These are phyloP conservation scores for Zygosaccharomyces pseudorouxii DNA, from an alignment of 805 yeast species.

Conservation along the genomic window DNA sequence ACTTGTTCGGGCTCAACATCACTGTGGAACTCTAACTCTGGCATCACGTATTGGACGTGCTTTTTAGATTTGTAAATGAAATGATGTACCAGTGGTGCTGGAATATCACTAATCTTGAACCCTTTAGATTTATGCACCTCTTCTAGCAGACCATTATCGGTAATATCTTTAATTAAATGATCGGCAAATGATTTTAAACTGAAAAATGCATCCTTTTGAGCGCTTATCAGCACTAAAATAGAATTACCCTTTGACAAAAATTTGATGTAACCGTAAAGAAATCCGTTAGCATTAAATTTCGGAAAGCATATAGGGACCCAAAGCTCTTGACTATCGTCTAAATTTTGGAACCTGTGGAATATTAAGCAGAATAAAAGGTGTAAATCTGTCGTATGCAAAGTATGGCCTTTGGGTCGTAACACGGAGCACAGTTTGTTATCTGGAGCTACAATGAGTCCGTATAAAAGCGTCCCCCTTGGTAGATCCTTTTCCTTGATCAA, in stretches of 20 bases:
- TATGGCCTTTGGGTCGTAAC: constrained; percentile 72
- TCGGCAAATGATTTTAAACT: constrained; percentile 61
- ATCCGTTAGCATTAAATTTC: constrained; percentile 82
- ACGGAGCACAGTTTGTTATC: constrained; percentile 62
- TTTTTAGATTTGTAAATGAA: constrained; percentile 72
- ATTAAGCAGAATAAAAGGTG: constrained; percentile 70
- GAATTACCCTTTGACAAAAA: constrained; percentile 42
- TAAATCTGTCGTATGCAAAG: constrained; percentile 75
- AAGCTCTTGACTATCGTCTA: constrained; percentile 55
- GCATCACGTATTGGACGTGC: constrained; percentile 48
- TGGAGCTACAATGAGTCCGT: constrained; percentile 66
- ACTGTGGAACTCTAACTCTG: constrained; percentile 21
- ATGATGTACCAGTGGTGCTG: constrained; percentile 61
- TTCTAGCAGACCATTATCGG: constrained; percentile 35
- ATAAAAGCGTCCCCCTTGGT: constrained; percentile 54
- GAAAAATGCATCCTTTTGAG: constrained; percentile 72
- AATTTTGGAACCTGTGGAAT: constrained; percentile 39
- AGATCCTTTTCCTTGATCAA: constrained; percentile 23
- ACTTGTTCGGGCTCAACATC: constrained; percentile 12
- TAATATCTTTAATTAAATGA: constrained; percentile 44
- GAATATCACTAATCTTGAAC: constrained; percentile 46
- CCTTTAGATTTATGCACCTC: constrained; percentile 36
- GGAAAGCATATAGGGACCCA: constrained; percentile 96
- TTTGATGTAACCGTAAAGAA: constrained; percentile 74
- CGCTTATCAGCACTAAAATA: constrained; percentile 44